Base-by-base conservation (phyloP, 2,329 filamentous ascomycete species). In the Thielaviopsis euricoi region DNA sequence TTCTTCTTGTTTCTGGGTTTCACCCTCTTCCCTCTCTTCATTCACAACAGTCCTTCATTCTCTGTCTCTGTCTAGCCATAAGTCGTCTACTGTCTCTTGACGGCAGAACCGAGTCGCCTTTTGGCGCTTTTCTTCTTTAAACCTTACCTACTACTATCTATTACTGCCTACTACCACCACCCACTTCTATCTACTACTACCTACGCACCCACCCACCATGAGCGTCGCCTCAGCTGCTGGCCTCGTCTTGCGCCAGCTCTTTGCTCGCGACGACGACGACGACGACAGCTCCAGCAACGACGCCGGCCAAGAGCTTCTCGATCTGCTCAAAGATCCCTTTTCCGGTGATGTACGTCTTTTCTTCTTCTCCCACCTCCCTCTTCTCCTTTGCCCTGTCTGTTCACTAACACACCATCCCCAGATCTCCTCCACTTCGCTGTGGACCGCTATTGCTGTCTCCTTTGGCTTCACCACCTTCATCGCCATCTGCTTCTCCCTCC, bases 401-500 rank as follows among this genome's bases (percentile, higher is more conserved):
- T 58, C 13, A 58, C 61, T 57, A 59, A 55, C 51, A 33, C 17
- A n/a, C n/a, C 46, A 54, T 50, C 19, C 54, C 25, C 51, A 57
- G 58, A 58, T 58, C 21, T 61, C 56, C 7, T 56, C 56, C 26
- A 71, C 78, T 59, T 85, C 89, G 50, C 77, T 96, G 61, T 82
- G 84, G 71, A 85, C 87, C 60, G 89, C 90, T 53, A 73, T 97
- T 51, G 86, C 76, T 62, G 89, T 86, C 22, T 95, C 91, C 2
- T 67, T 96, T 51, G 86, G 81, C 58, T 74, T 93, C 66, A 88
- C 89, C 9, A 66, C 79, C 62, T 75, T 83, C 64, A 83, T 95
- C 64, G 83, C 88, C 62, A 68, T 95, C 60, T 72, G 83, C 63
- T 98, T 97, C 76, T 95, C 89, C 62, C 74, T 96, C 65, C 76